Evolutionary conservation across 2,329 filamentous ascomycete genomes (phyloP), one percentile per base, ranked within the genome.

Genomic region (Phialocephala subalpina): DNA sequence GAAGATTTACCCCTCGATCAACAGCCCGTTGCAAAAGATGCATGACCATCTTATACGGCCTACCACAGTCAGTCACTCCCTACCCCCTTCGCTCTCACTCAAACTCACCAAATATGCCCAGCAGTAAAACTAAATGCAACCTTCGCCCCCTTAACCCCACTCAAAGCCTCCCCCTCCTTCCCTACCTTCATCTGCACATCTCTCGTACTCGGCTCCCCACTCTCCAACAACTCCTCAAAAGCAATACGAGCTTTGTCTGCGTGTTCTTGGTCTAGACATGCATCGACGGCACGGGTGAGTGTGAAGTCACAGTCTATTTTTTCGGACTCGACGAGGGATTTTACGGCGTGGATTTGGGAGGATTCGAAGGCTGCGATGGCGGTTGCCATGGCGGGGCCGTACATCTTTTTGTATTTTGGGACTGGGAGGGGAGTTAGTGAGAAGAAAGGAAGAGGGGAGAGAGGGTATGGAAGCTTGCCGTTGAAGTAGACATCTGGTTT

Each of bases 21-120:
- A 82, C 78, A 8, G 86, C 74, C 0, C 84, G 78, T 58, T 82
- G 78, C 1, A 89, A 75, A 0, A 87, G 80, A 58, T 82, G 81
- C 1, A 82, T 78, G 2, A 89, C 82, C n/a, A 88, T 79, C 70
- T 89, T 89, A 74, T 88, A 88, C 1, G 87, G 86, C 58, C 58
- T 60, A 53, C 27, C 25, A 29, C 12, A 27, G 25, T 29, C 8
- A 18, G 8, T 11, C 27, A 18, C 14, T 18, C 18, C 18, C 12
- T 11, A 22, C n/a, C 20, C 45, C 40, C 9, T 38, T 16, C 3
- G 12, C 36, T 22, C 12, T 27, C 42, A 29, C 6, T 16, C 1
- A 14, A n/a, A 60, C 40, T 2, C 47, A 60, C 83, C 83, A 86
- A 29, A 86, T 33, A 47, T 66, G 64, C 16, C 38, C 69, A 22